Conservation (phyloP, 495 filamentous ascomycete species). For the Usnea hakonensis region DNA sequence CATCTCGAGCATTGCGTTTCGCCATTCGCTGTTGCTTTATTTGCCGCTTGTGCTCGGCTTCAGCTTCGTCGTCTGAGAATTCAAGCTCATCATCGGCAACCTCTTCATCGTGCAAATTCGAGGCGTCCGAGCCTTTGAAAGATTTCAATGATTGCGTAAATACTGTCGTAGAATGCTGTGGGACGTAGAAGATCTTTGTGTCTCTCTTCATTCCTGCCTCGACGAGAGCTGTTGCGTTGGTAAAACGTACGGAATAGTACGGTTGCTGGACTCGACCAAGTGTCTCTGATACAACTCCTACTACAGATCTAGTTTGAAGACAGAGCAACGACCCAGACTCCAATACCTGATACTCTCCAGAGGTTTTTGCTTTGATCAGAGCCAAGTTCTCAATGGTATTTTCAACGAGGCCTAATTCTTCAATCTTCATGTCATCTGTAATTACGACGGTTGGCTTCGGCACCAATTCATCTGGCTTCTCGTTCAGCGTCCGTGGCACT, state of each 20-base stretch:
- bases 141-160: constrained; percentile 73
- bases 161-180: constrained; percentile 64
- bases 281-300: constrained; percentile 74
- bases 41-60: constrained; percentile 71
- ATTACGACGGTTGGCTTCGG: constrained; percentile 68
- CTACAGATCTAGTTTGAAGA: constrained; percentile 60
- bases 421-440: constrained; percentile 66
- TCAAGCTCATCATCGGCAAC: constrained; percentile 77
- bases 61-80: constrained; percentile 93
- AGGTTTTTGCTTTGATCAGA: constrained; percentile 69
- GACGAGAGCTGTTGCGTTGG: constrained; percentile 54
- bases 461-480: constrained; percentile 57
- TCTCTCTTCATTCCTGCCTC: constrained; percentile 55
- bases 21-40: constrained; percentile 50
- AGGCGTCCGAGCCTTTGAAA: constrained; percentile 81
- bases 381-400: constrained; percentile 65
- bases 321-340: constrained; percentile 78
- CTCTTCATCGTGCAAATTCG: constrained; percentile 90
- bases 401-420: constrained; percentile 63
- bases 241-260: constrained; percentile 68
- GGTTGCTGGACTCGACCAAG: constrained; percentile 77
- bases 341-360: constrained; percentile 75
- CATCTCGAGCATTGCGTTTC: constrained; percentile 37
- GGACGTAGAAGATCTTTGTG: constrained; percentile 69
- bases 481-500: constrained; percentile 63